Conservation (phyloP, 164 flowering plant species). For the Magnolia kwangsiensis region DNA sequence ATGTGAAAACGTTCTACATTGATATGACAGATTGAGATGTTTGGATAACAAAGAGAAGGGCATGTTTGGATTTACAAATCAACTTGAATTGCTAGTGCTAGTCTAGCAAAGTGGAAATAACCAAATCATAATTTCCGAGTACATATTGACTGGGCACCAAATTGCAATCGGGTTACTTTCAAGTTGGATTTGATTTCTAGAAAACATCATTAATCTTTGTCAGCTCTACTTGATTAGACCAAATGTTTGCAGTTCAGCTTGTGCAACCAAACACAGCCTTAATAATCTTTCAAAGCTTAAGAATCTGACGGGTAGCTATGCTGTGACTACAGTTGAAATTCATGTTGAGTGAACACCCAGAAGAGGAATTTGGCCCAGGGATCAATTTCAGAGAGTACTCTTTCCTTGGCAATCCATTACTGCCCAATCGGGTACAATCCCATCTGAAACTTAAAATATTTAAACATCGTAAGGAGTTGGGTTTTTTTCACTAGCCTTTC, state of each 20-base stretch:
- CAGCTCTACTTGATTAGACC: too few relatives aligned
- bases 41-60: too few relatives aligned
- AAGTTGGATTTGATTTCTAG: too few relatives aligned
- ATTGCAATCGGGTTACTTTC: too few relatives aligned
- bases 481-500: too few relatives aligned
- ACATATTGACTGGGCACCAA: too few relatives aligned
- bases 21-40: too few relatives aligned
- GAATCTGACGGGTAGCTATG: constrained; percentile 2
- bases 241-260: background rate
- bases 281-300: background rate
- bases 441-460: background rate
- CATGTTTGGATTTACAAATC: too few relatives aligned
- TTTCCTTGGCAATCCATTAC: constrained; percentile 66
- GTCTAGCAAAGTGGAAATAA: background rate
- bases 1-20: too few relatives aligned
- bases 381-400: constrained; percentile 81
- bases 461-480: background rate
- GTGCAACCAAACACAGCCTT: background rate
- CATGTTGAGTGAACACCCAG: constrained; percentile 61
- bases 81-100: too few relatives aligned
- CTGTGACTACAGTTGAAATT: constrained; percentile 57
- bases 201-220: too few relatives aligned
- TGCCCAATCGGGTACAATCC: constrained; percentile 57
- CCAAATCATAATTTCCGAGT: background rate
- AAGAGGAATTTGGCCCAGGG: constrained; percentile 71